These are phyloP conservation scores for Xylaria longipes DNA, from an alignment of 495 filamentous ascomycete genomes.

Conservation along the genomic window DNA sequence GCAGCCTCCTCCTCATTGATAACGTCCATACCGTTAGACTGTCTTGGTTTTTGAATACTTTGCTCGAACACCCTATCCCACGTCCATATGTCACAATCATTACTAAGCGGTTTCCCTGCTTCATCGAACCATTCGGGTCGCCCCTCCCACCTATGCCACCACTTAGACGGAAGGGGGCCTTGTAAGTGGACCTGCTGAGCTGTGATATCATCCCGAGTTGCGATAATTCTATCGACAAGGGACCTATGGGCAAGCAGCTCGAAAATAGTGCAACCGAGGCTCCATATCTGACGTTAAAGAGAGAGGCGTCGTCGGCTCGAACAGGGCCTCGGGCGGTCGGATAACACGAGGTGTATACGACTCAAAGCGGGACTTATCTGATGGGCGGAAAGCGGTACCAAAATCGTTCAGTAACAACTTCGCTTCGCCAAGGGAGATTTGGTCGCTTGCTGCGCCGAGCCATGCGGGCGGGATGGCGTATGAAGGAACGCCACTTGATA, in stretches of 20 bases:
- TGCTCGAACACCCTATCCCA: constrained; percentile 26
- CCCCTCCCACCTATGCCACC: constrained; percentile 41
- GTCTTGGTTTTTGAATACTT: constrained; percentile 23
- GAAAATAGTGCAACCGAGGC: constrained; percentile 46
- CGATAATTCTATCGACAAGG: constrained; percentile 30
- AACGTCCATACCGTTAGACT: constrained; percentile 13
- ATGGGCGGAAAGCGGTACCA: constrained; percentile 44
- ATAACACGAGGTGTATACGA: constrained; percentile 42
- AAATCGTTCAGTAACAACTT: constrained; percentile 49
- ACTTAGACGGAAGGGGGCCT: constrained; percentile 40
- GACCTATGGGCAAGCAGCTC: constrained; percentile 29
- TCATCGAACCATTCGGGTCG: constrained; percentile 30
- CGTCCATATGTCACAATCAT: constrained; percentile 24
- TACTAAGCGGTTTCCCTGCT: constrained; percentile 25
- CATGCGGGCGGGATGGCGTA: constrained; percentile 30
- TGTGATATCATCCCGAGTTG: constrained; percentile 45
- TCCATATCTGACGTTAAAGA: constrained; percentile 48
- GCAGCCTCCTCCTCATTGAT: constrained; percentile 38
- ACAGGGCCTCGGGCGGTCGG: constrained; percentile 42
- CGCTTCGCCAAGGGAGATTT: constrained; percentile 32
- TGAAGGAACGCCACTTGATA: constrained; percentile 29
- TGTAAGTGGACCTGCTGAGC: constrained; percentile 47
- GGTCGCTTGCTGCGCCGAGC: constrained; percentile 33
- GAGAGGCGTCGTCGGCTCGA: constrained; percentile 39
- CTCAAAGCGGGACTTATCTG: constrained; percentile 36